phyloP scores from a whole-genome alignment of 371 early-diverging fungal species.

The Mortierella sp. region DNA sequence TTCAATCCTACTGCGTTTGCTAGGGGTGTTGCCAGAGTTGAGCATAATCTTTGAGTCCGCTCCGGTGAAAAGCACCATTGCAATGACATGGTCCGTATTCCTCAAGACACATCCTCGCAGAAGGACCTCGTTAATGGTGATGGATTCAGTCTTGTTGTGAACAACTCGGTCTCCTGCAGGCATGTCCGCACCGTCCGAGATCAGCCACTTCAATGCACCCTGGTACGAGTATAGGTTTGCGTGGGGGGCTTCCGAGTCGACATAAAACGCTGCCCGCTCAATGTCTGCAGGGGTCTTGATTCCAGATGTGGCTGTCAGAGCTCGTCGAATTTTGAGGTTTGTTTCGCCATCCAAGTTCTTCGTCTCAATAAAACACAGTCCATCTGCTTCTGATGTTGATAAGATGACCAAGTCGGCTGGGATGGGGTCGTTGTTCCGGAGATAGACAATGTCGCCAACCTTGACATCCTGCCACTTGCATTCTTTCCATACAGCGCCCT shows the following conservation, averaged over 20 bases:
- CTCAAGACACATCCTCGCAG: constrained; percentile 92
- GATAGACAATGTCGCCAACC: constrained; percentile 91
- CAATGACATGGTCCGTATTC: constrained; percentile 90
- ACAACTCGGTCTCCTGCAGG: constrained; percentile 43
- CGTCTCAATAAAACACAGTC: constrained; percentile 95
- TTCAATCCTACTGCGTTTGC: constrained; percentile 95
- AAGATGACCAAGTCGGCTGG: constrained; percentile 95
- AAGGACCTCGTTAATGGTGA: constrained; percentile 85
- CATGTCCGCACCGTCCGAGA: constrained; percentile 42
- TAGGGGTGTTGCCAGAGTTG: constrained; percentile 90
- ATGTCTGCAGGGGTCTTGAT: constrained; percentile 63
- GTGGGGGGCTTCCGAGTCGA: constrained; percentile 85
- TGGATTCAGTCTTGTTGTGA: constrained; percentile 68
- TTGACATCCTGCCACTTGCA: constrained; percentile 84
- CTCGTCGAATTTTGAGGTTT: constrained; percentile 83
- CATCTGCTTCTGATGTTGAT: constrained; percentile 87
- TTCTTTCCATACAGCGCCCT: constrained; percentile 56
- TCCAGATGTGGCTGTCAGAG: constrained; percentile 61
- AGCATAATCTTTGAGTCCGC: constrained; percentile 92
- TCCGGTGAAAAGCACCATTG: constrained; percentile 89
- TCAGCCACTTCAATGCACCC: constrained; percentile 69
- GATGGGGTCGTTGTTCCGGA: constrained; percentile 89
- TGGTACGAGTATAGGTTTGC: constrained; percentile 81
- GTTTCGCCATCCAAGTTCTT: constrained; percentile 96
- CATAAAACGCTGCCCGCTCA: constrained; percentile 64